These are phyloP conservation scores for Fusarium hainanense DNA, from an alignment of 2,329 filamentous ascomycete species.

Conservation along the genomic window DNA sequence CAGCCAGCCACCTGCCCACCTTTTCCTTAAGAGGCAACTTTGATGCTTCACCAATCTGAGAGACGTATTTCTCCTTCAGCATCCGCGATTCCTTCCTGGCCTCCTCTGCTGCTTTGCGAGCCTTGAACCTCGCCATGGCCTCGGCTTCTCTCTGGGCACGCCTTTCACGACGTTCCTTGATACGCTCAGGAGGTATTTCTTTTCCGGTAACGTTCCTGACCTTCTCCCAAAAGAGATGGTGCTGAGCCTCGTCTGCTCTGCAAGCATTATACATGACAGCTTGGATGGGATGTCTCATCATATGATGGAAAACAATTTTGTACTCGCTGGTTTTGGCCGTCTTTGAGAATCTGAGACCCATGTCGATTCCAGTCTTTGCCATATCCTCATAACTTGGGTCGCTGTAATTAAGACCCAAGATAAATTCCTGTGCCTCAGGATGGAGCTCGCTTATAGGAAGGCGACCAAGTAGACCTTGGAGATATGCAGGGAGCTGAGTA, in stretches of 20 bases:
- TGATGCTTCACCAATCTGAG: conserved; percentile 39
- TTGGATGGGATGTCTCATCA: not conserved
- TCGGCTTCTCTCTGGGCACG: conserved; percentile 7
- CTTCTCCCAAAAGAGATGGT: conserved; percentile 31
- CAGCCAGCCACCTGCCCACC: conserved; percentile 40
- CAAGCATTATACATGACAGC: conserved; percentile 17
- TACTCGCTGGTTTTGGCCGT: conserved; percentile 31
- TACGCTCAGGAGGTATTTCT: conserved; percentile 21
- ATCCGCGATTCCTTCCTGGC: conserved; percentile 12
- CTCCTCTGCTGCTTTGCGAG: conserved; percentile 8
- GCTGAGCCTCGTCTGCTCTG: conserved; percentile 8
- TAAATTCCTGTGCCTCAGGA: conserved; percentile 24
- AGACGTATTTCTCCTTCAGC: conserved; percentile 32
- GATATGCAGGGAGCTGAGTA: conserved; percentile 14
- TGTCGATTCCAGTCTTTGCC: conserved; percentile 31
- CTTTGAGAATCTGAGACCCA: conserved; percentile 29
- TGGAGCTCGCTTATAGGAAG: conserved; percentile 1
- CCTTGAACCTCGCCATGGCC: not conserved
- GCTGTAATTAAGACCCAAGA: conserved; percentile 21
- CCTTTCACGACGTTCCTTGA: not conserved
- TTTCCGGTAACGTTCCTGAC: conserved; percentile 21
- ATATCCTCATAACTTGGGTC: conserved; percentile 9
- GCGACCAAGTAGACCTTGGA: conserved; percentile 1
- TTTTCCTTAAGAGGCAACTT: conserved; percentile 39
- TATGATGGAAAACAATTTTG: conserved; percentile 28